Conservation (phyloP, 2,329 filamentous ascomycete genomes). For the Aspergillus piperis region DNA sequence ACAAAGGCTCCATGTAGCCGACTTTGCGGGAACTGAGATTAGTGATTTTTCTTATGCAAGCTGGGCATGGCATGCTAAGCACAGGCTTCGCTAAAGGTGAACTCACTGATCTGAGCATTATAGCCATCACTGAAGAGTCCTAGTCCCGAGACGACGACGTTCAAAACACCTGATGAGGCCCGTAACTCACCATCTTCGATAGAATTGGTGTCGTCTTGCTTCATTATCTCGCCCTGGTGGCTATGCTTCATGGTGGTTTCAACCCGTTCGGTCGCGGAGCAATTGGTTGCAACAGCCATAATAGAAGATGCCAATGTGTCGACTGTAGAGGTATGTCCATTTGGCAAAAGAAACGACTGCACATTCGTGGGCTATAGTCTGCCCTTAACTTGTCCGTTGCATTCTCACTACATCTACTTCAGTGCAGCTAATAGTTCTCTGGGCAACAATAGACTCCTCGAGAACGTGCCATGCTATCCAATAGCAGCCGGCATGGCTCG, state of each 20-base stretch:
- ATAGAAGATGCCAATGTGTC: neutral
- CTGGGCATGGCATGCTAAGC: too few species aligned
- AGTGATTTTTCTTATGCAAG: neutral
- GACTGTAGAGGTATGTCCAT: neutral
- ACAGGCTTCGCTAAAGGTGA: neutral
- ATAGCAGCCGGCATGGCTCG: neutral
- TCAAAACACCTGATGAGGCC: slow-evolving; percentile 31
- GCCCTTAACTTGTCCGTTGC: neutral
- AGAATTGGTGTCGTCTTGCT: slow-evolving; percentile 11
- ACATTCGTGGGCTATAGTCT: neutral
- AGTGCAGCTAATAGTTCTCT: neutral
- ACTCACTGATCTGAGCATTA: slow-evolving; percentile 39
- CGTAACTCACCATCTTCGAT: slow-evolving; percentile 2
- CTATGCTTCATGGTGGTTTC: slow-evolving; percentile 2
- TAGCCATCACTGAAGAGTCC: slow-evolving; percentile 44
- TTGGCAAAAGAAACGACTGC: neutral
- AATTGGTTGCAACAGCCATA: slow-evolving; percentile 16
- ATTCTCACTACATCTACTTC: neutral
- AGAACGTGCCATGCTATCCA: neutral
- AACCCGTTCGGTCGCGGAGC: slow-evolving; percentile 7
- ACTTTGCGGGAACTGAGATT: slow-evolving; percentile 10
- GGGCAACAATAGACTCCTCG: neutral
- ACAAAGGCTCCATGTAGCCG: slow-evolving; percentile 41
- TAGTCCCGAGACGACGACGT: slow-evolving; percentile 39
- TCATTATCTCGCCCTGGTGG: slow-evolving; percentile 6